Evolutionary conservation across 1,284 basidiomycete genomes (phyloP), one percentile per base, ranked within the genome.

Genomic region (Meripilus lineatus): DNA sequence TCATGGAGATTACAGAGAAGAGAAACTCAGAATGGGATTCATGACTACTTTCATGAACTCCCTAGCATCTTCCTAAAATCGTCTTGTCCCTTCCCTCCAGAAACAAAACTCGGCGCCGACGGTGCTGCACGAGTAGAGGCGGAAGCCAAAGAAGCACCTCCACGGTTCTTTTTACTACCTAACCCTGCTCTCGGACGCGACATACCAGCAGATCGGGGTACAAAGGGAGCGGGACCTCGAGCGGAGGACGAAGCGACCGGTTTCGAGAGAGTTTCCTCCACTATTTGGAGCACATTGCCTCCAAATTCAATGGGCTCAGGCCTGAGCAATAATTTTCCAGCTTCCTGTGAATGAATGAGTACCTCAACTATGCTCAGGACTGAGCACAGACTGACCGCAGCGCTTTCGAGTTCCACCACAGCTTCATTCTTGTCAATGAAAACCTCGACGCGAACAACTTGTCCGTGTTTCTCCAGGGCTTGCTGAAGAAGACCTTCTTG

Each of bases 401-500:
- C 70, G 43, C 68, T 84, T 44, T 83, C 77, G 21, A 95, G 69
- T 59, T 93, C 89, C 1, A 87, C 82, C 1, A 87, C 66, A 2
- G 92, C 93, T 59, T 93, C 83, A 14, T 72, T 67, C 36, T 64
- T 66, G 42, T 81, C 76, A 6, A 67, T 62, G 52, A 90, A 86
- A 1, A 94, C 71, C 56, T 93, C 89, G 0, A 95, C 74, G 1
- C 87, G 77, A 43, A 76, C 81, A 22, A 96, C 81, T 4, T 69
- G 63, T 1, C 78, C 78, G 35, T 86, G 63, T 64, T 91, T 93
- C 61, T 93, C 89, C 5, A 97, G 67, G 0, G 70, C 69, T 68
- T 97, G 93, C 56, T 97, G 93, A 18, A 97, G 63, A 1, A 96
- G 68, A 0, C 87, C 93, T 61, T 96, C 93, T 58, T 94, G 89